phyloP scores from a whole-genome alignment of 805 yeast species.

The Groenewaldozyma tartarivorans region DNA sequence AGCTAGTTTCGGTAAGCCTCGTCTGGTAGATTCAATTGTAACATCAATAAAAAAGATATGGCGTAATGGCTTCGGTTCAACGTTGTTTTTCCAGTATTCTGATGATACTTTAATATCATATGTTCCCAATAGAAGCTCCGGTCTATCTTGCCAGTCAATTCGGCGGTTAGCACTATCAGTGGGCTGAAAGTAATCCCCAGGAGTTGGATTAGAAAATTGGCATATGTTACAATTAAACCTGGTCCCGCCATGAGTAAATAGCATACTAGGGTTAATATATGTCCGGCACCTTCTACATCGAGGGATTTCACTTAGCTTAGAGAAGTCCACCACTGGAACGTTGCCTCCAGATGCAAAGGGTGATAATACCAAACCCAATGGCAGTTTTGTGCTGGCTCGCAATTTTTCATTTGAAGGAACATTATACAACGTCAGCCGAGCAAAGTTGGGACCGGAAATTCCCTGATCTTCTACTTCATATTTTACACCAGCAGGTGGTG shows the following conservation, averaged over 20 bases:
- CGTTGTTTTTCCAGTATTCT: slow-evolving; percentile 47
- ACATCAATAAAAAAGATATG: slow-evolving; percentile 71
- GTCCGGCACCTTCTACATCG: slow-evolving; percentile 90
- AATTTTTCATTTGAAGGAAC: slow-evolving; percentile 68
- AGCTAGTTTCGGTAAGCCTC: slow-evolving; percentile 50
- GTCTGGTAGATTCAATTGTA: slow-evolving; percentile 46
- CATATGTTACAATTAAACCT: slow-evolving; percentile 80
- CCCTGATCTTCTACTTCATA: slow-evolving; percentile 73
- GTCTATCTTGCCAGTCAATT: slow-evolving; percentile 51
- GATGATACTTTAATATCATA: slow-evolving; percentile 77
- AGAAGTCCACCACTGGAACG: slow-evolving; percentile 62
- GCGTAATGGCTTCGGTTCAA: slow-evolving; percentile 42
- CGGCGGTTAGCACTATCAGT: slow-evolving; percentile 54
- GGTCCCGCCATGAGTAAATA: slow-evolving; percentile 47
- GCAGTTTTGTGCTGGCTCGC: slow-evolving; percentile 61
- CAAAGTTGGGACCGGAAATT: slow-evolving; percentile 68
- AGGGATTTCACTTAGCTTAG: slow-evolving; percentile 55
- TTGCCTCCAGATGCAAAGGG: slow-evolving; percentile 72
- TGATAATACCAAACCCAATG: slow-evolving; percentile 68
- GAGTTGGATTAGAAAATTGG: slow-evolving; percentile 60
- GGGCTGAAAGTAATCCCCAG: slow-evolving; percentile 56
- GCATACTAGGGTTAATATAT: slow-evolving; percentile 78
- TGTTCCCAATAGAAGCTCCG: slow-evolving; percentile 74
- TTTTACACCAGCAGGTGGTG: slow-evolving; percentile 74
- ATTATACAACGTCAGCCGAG: slow-evolving; percentile 71